Conservation (phyloP, 352 stramenopile genomes). For the Phytophthora pluvialis region DNA sequence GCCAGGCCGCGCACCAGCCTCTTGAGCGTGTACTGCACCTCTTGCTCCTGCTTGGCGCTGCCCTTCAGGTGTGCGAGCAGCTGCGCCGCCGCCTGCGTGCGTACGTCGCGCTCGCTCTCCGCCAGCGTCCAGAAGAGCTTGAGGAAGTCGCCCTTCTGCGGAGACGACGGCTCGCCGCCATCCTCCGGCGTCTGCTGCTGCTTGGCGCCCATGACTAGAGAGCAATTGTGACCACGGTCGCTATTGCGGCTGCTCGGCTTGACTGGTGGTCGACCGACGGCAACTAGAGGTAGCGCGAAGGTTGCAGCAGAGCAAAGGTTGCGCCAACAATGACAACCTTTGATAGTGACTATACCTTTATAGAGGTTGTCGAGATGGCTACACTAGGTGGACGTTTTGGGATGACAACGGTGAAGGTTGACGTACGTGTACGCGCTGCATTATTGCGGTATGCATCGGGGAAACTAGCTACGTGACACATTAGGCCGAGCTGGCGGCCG, state of each 20-base stretch:
- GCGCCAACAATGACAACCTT: conserved; percentile 11
- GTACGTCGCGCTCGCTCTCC: conserved; percentile 69
- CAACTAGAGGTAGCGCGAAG: conserved; percentile 7
- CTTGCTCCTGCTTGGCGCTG: conserved; percentile 39
- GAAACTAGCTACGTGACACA: background rate
- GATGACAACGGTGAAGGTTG: background rate
- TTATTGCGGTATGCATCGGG: background rate
- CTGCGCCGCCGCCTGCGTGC: conserved; percentile 63
- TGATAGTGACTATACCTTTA: conserved; percentile 5
- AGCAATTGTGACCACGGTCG: conserved; percentile 34
- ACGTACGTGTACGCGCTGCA: conserved; percentile 5
- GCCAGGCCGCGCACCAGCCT: conserved; percentile 89
- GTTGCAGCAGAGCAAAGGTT: conserved; percentile 26
- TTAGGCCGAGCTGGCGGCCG: conserved; percentile 31
- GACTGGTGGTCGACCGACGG: conserved; percentile 40
- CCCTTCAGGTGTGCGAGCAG: conserved; percentile 58
- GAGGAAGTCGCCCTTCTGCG: conserved; percentile 73
- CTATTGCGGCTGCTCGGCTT: conserved; percentile 20
- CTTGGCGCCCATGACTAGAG: conserved; percentile 43
- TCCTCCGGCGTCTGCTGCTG: conserved; percentile 29
- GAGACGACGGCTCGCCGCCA: conserved; percentile 18
- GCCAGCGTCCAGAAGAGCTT: conserved; percentile 90
- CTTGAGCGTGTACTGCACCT: conserved; percentile 92
- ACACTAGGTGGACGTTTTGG: conserved; percentile 12
- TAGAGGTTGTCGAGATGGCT: conserved; percentile 10